Base-by-base conservation (phyloP, 2,329 filamentous ascomycete genomes). In the Blastomyces gilchristii region DNA sequence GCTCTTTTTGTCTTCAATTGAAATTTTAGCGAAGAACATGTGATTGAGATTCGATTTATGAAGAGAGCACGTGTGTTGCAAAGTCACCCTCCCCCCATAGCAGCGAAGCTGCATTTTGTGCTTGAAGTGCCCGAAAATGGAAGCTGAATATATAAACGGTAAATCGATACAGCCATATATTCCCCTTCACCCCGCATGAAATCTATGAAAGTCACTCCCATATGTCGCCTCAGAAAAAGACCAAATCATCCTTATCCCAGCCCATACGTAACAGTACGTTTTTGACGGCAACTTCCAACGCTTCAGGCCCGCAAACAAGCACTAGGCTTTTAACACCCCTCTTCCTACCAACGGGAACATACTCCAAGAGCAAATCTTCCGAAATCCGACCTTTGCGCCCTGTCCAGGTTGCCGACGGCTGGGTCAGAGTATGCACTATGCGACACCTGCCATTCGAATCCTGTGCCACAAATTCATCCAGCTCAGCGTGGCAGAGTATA, bases 301-400 rank as follows among this genome's bases (percentile, higher is more conserved):
- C 77, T 68, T 82, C 84, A 0, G 91, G 91, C 1, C 91, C 91
- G 76, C 91, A 96, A 18, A 96, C 80, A 63, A 96, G 75, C 16
- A 90, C 85, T 79, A 96, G 73, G 31, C 74, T 73, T 14, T 82
- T 80, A 65, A 83, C 81, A 12, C 28, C 34, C 31, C 73, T 73
- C 14, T 82, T 80, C 65, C 83, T 80, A 0, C 77, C 78, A n/a
- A 67, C 72, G 49, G 69, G 67, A 43, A 67, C 78, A 72, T 90
- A 82, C 65, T 83, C 80, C 66, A 83, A 77, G 41, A 94, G 75
- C 62, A 95, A 73, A 2, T 81, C 78, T 65, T 76, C 79, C 12
- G 83, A 83, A 68, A 96, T 85, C 28, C 89, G 78, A 0, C 91
- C 91, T 60, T 76, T 82, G 41, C 83, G 70, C 0, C 91, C 91